Conservation (phyloP, 257 asterid genomes). For the Solanum appendiculatum region DNA sequence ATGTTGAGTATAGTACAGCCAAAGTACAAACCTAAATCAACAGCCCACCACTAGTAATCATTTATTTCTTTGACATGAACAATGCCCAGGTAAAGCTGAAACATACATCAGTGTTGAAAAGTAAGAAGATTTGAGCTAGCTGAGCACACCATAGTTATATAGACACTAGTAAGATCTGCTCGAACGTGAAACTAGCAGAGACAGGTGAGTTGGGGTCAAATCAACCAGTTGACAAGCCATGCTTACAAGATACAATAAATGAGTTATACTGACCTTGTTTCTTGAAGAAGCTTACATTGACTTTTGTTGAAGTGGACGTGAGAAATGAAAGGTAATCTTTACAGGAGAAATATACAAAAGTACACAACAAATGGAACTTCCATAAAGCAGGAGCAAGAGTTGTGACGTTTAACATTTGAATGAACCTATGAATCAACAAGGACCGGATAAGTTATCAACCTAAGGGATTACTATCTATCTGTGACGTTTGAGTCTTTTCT, state of each 20-base stretch:
- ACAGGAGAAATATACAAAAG: neutral
- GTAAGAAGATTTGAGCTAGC: neutral
- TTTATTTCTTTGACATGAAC: neutral
- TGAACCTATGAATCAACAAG: neutral
- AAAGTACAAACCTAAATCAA: neutral
- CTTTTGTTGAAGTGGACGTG: neutral
- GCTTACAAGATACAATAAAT: neutral
- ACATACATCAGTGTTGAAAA: neutral
- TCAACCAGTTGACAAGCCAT: neutral
- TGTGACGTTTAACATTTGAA: neutral
- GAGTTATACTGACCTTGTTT: neutral
- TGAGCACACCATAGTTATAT: neutral
- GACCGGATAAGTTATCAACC: neutral
- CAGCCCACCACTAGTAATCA: neutral
- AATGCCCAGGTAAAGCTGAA: neutral
- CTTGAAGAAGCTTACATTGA: neutral
- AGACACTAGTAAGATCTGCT: neutral
- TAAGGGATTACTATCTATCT: conserved; percentile 1
- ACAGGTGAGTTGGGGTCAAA: neutral
- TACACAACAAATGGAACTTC: neutral
- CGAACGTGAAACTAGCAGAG: neutral
- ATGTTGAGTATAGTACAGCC: neutral
- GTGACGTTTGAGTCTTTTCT: conserved; percentile 30
- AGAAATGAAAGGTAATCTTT: neutral
- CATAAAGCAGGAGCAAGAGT: neutral